Evolutionary conservation across 495 filamentous ascomycete species (phyloP).

Genomic region (Aspergillus leporis): DNA sequence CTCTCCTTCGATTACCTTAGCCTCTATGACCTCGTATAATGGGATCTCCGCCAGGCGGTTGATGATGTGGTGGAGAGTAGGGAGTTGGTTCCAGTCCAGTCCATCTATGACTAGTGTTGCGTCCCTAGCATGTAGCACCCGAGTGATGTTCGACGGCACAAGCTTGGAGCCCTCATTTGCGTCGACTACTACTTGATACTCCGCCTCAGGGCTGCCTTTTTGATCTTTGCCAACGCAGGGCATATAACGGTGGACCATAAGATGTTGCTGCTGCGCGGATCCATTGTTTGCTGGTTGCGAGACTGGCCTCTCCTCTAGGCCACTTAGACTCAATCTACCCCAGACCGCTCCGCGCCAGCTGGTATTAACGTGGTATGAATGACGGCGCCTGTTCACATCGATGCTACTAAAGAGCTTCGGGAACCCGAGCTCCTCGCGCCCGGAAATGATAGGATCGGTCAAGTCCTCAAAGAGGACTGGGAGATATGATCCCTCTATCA

Average conservation of each 20-base stretch:
- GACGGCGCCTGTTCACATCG: constrained; percentile 38
- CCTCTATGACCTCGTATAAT: neutral
- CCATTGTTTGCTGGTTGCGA: neutral
- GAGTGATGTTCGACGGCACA: neutral
- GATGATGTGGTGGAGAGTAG: neutral
- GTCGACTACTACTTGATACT: neutral
- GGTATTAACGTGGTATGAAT: constrained; percentile 39
- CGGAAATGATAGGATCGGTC: constrained; percentile 53
- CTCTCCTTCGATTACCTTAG: neutral
- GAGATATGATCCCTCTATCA: constrained; percentile 51
- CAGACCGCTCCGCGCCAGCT: constrained; percentile 51
- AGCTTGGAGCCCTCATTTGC: neutral
- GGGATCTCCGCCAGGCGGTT: neutral
- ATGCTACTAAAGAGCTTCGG: constrained; percentile 55
- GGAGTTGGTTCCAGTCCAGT: neutral
- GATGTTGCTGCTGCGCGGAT: neutral
- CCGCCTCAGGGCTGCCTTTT: constrained; percentile 26
- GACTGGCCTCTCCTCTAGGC: neutral
- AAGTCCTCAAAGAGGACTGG: constrained; percentile 55
- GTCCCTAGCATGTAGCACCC: neutral
- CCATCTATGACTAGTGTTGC: neutral
- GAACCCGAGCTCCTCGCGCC: constrained; percentile 58
- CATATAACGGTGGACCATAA: constrained; percentile 48
- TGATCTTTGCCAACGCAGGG: constrained; percentile 42
- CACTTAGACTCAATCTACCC: constrained; percentile 34